Evolutionary conservation across 345 rosid genomes (phyloP), one percentile per base, ranked within the genome.

Genomic region (Cochlearia excelsa): DNA sequence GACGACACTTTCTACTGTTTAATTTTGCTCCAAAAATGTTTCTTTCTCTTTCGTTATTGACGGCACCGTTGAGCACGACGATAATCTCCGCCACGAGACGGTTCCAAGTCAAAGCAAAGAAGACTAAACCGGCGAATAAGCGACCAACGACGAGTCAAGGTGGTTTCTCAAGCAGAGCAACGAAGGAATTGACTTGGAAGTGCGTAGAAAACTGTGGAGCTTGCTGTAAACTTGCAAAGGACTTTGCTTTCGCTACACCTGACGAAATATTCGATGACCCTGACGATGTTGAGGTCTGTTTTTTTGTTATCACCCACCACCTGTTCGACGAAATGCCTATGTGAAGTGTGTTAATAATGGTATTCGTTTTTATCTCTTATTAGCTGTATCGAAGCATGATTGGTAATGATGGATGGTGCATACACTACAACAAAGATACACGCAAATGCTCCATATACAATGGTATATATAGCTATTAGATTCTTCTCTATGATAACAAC

Each of bases 321-420:
- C 2, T 69, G 87, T 77, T 80, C 64, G 86, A 71, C 59, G 62
- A 73, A 77, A 75, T 67, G 68, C 42, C 73, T 33, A 47, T 50
- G 11, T 61, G 0, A 4, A 16, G 23, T 16, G 50, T 31, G 23
- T 58, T 40, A 3, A 26, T 47, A 37, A 8, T 5, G 31, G 8
- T 5, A 9, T 30, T 30, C 5, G 1, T 57, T 47, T 39, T 33
- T 68, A 34, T 4, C 51, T 51, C 44, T 44, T 51, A n/a, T 34
- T 27, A 90, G 91, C 78, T 77, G 37, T 91, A 87, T 54, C 61
- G 53, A 59, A 71, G 75, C 58, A 71, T 71, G 75, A 66, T 66
- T 55, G 96, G 96, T 9, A 51, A 84, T 0, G 96, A 91, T 75
- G 96, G 96, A 29, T 85, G 96, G 95, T 91, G 98, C 51, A 52